Evolutionary conservation across 208 protist genomes (phyloP).

Genomic region (Crithidia acanthocephali): DNA sequence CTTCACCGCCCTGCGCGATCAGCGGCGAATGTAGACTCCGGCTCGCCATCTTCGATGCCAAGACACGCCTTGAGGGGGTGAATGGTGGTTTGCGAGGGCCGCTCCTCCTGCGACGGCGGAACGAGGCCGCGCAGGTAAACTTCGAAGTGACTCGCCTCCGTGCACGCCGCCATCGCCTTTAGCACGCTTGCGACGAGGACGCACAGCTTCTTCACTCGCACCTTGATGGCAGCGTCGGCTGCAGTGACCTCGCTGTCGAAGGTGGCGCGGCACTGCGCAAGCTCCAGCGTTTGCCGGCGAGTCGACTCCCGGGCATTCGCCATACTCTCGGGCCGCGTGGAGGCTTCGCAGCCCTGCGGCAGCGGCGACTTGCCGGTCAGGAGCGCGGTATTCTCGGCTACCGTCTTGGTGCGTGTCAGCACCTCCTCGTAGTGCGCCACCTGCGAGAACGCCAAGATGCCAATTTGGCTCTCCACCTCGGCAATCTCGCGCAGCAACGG

Average conservation of each 20-base stretch:
- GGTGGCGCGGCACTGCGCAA: slow-evolving; percentile 3
- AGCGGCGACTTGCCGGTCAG: slow-evolving; percentile 15
- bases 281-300: slow-evolving; percentile 12
- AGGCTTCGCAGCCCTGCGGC: slow-evolving; percentile 25
- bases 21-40: neutral
- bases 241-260: slow-evolving; percentile 22
- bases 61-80: slow-evolving; percentile 24
- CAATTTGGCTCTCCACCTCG: slow-evolving; percentile 16
- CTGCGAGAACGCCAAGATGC: slow-evolving; percentile 22
- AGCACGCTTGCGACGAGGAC: slow-evolving; percentile 12
- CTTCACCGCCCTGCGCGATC: slow-evolving; percentile 15
- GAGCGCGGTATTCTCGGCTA: slow-evolving; percentile 23
- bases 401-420: slow-evolving; percentile 25
- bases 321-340: slow-evolving; percentile 22
- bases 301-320: slow-evolving; percentile 16
- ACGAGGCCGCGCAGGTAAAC: slow-evolving; percentile 19
- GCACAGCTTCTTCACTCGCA: slow-evolving; percentile 21
- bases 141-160: slow-evolving; percentile 10
- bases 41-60: slow-evolving; percentile 12
- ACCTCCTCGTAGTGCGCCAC: slow-evolving; percentile 30
- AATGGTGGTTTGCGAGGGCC: neutral
- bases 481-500: slow-evolving; percentile 18
- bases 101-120: slow-evolving; percentile 7
- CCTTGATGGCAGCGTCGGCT: slow-evolving; percentile 10
- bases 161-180: slow-evolving; percentile 15